Percentiles rank a stretch among this genome's conserved stretches.
Conservation (phyloP, 257 asterid genomes). For the Leptodermis oblonga region DNA sequence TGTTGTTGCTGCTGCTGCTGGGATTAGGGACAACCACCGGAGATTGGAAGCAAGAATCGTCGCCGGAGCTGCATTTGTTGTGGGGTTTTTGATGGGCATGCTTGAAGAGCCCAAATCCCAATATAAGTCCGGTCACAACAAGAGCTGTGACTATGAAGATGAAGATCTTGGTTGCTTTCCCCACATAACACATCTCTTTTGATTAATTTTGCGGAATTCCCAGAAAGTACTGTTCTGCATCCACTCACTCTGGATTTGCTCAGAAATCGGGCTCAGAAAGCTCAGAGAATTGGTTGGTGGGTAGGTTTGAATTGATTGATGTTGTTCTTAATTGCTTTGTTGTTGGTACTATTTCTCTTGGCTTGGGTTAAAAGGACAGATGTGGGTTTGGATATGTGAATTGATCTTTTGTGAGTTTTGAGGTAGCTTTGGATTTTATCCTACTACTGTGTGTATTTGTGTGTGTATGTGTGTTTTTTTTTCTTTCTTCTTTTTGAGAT, state of each 20-base stretch:
- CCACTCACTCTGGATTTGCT: slow-evolving; percentile 12
- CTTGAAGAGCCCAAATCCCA: slow-evolving; percentile 52
- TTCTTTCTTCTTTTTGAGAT: background rate
- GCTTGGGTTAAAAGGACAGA: slow-evolving; percentile 2
- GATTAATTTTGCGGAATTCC: background rate
- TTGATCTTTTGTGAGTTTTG: background rate
- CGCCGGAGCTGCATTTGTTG: slow-evolving; percentile 26
- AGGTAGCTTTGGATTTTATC: background rate
- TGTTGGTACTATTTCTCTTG: background rate
- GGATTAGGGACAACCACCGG: slow-evolving; percentile 32
- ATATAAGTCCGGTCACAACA: slow-evolving; percentile 49
- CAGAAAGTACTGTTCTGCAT: background rate
- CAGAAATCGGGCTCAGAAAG: slow-evolving; percentile 20
- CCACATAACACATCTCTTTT: slow-evolving; percentile 60
- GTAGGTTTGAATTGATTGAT: slow-evolving; percentile 2
- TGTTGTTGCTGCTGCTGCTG: slow-evolving; percentile 5
- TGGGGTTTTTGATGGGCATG: slow-evolving; percentile 29
- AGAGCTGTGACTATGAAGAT: slow-evolving; percentile 61
- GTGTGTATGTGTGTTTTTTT: background rate
- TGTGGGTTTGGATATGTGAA: background rate
- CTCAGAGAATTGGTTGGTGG: slow-evolving; percentile 13
- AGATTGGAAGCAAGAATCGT: slow-evolving; percentile 43
- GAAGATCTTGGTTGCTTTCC: slow-evolving; percentile 98
- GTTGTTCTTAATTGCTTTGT: no score
- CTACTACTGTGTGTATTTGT: background rate